Evolutionary conservation across 2,329 filamentous ascomycete species (phyloP), one percentile per base, ranked within the genome.

Genomic region (Sphaerulina musiva): DNA sequence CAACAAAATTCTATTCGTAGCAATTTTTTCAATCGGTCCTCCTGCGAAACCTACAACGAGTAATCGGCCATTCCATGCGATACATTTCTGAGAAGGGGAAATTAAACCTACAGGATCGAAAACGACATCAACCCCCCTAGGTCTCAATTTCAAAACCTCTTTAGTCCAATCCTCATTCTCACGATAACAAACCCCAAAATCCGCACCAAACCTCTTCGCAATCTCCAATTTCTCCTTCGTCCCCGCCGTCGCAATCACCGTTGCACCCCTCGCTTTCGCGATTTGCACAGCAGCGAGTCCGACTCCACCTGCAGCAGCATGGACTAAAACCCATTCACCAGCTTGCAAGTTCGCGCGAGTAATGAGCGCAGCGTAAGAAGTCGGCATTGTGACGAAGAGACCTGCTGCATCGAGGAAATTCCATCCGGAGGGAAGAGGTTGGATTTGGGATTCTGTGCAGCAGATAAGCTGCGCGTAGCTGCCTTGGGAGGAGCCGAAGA

Each of bases 91-190:
- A 62, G 85, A 89, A 68, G 83, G 80, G 61, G 95, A 89, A 47
- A 96, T 88, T 68, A 96, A 74, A 1, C 92, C 92, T 1, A 97
- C 92, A 10, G 92, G 90, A 70, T 97, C 92, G 74, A 89, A 97
- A 20, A 97, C 91, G 48, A 97, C 89, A 71, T 97, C 91, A 14
- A 95, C 91, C 9, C 90, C 83, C 42, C 78, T 74, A 0, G 87
- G 88, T 4, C 86, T 92, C 55, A 97, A 72, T 62, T 81, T 83
- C 74, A 87, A 87, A 46, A 96, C 89, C 57, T 83, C 71, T 58
- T 83, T 17, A 17, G 14, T 1, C 14, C 14, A 17, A 1, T 17
- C 14, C 14, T 17, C n/a, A n/a, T n/a, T n/a, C n/a, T n/a, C n/a
- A n/a, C n/a, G n/a, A n/a, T n/a, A n/a, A n/a, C n/a, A n/a, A n/a